These are phyloP conservation scores for Hanseniaspora osmophila DNA, from an alignment of 805 yeast genomes.

Conservation along the genomic window DNA sequence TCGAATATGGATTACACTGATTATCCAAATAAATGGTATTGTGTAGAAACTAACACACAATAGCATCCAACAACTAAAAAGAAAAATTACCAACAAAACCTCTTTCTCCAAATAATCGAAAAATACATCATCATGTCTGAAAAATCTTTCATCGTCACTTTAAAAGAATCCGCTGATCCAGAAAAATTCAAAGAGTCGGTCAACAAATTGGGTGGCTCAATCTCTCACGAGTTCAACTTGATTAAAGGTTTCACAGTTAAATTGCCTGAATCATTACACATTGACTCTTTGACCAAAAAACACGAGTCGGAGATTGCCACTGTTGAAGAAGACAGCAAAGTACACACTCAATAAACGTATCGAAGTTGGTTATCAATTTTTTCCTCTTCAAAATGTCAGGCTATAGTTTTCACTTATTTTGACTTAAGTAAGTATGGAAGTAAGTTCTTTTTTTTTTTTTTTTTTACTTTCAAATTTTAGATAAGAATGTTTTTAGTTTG, in stretches of 20 bases:
- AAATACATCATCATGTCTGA: conserved; percentile 4
- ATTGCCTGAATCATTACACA: conserved; percentile 37
- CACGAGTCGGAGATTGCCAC: conserved; percentile 34
- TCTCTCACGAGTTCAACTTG: conserved; percentile 45
- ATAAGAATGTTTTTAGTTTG: no score
- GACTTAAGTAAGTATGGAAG: no score
- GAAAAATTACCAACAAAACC: background rate
- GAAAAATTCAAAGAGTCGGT: conserved; percentile 35
- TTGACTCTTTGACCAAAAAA: conserved; percentile 31
- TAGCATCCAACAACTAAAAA: background rate
- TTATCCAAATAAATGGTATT: no score
- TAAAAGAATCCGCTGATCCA: conserved; percentile 31
- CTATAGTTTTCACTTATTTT: no score
- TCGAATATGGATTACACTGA: no score
- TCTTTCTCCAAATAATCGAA: background rate
- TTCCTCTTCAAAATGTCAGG: no score
- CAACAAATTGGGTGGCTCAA: conserved; percentile 41
- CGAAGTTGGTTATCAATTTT: background rate
- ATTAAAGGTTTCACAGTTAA: conserved; percentile 55
- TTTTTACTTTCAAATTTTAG: no score
- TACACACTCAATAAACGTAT: conserved; percentile 24
- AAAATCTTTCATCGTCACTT: conserved; percentile 25
- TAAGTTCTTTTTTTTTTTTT: no score
- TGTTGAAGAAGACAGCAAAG: conserved; percentile 58
- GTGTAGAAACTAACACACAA: no score